A percentile compares a stretch with the other conserved stretches of the same genome.
Conservation (phyloP, 805 yeast genomes). For the Yarrowia porcina region DNA sequence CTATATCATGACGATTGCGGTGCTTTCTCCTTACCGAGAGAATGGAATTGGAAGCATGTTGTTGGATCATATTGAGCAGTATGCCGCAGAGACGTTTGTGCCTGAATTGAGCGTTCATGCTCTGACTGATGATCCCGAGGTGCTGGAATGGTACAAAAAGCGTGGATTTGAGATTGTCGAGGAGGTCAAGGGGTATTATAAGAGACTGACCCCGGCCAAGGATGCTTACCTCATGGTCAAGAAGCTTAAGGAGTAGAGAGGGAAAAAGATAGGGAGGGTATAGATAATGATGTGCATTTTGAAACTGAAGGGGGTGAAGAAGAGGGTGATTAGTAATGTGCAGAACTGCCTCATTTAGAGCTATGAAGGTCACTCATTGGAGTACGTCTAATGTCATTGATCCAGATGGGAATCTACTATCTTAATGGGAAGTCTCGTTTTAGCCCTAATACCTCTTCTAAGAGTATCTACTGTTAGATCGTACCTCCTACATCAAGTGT, state of each 20-base stretch:
- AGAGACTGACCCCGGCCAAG: slow-evolving; percentile 43
- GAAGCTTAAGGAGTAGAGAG: slow-evolving; percentile 7
- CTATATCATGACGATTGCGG: slow-evolving; percentile 66
- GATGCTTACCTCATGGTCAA: slow-evolving; percentile 44
- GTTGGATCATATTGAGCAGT: slow-evolving; percentile 53
- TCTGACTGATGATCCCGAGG: slow-evolving; percentile 44
- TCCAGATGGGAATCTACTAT: no score
- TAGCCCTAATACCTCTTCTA: no score
- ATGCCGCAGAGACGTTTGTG: slow-evolving; percentile 53
- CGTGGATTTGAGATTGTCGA: slow-evolving; percentile 48
- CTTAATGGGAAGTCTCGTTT: no score
- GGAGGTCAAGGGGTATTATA: slow-evolving; percentile 47
- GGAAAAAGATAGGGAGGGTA: not conserved
- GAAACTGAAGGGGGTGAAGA: no score
- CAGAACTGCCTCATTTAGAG: no score
- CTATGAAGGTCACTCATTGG: no score
- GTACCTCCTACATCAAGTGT: no score
- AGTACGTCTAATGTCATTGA: no score
- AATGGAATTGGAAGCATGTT: slow-evolving; percentile 61
- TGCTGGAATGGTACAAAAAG: slow-evolving; percentile 50
- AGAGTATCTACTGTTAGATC: no score
- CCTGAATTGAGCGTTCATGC: slow-evolving; percentile 55
- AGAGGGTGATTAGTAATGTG: no score
- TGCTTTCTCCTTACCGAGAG: slow-evolving; percentile 59
- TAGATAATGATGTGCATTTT: not conserved